Percentiles rank a stretch among this genome's conserved stretches.
Conservation (phyloP, 2,329 filamentous ascomycete genomes). For the Neobulgaria alba region DNA sequence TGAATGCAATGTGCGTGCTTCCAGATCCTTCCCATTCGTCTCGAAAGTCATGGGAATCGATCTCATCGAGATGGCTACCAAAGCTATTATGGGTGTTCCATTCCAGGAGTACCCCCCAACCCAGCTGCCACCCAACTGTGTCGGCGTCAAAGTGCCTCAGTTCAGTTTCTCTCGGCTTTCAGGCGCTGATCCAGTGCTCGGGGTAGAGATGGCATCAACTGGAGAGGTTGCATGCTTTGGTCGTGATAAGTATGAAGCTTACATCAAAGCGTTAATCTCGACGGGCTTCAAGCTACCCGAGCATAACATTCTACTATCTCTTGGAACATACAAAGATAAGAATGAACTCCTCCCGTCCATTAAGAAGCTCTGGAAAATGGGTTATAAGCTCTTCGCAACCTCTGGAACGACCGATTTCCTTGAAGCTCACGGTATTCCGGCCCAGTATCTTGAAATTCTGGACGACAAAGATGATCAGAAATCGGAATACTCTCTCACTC, state of each 20-base stretch:
- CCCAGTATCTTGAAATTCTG: conserved; percentile 89
- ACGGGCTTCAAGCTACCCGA: conserved; percentile 96
- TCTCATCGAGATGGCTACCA: conserved; percentile 96
- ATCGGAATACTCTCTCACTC: conserved; percentile 92
- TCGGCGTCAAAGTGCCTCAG: conserved; percentile 96
- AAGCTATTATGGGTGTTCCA: conserved; percentile 83
- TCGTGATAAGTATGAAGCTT: conserved; percentile 92
- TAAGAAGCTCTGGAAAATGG: conserved; percentile 78
- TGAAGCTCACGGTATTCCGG: conserved; percentile 81
- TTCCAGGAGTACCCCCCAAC: conserved; percentile 74
- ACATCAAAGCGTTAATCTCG: conserved; percentile 90
- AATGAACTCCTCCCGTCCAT: conserved; percentile 93
- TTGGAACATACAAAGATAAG: conserved; percentile 97
- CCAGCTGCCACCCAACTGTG: conserved; percentile 69
- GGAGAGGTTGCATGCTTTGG: conserved; percentile 97
- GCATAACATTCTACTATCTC: conserved; percentile 89
- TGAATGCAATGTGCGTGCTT: conserved; percentile 95
- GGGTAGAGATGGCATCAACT: conserved; percentile 98
- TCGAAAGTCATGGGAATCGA: conserved; percentile 98
- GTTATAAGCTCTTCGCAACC: conserved; percentile 93
- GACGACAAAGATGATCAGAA: conserved; percentile 73
- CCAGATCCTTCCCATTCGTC: conserved; percentile 93
- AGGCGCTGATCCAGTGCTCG: conserved; percentile 89
- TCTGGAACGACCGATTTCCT: conserved; percentile 95
- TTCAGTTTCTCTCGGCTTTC: conserved; percentile 98